These are phyloP conservation scores for Penicillium macrosclerotiorum DNA, from an alignment of 495 filamentous ascomycete genomes.

Conservation along the genomic window DNA sequence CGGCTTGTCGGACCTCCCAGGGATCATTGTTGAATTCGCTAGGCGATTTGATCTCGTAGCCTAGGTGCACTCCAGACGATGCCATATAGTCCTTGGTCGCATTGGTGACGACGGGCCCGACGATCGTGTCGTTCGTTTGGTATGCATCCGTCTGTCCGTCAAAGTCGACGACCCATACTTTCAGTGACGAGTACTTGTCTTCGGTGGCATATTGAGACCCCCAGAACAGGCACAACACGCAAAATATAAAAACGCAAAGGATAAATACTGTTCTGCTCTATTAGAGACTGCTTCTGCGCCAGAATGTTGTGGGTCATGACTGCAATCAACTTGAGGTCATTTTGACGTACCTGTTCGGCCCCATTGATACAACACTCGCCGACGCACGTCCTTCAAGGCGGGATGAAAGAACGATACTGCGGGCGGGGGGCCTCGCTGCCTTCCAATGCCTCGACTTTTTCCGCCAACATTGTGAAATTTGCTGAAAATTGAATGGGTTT, in stretches of 20 bases:
- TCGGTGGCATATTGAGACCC: constrained; percentile 52
- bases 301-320: too few relatives aligned
- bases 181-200: constrained; percentile 44
- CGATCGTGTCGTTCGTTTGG: constrained; percentile 41
- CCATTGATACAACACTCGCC: constrained; percentile 40
- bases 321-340: too few relatives aligned
- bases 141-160: constrained; percentile 58
- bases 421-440: constrained; percentile 26
- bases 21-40: constrained; percentile 58
- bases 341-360: constrained; percentile 24
- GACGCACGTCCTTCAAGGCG: constrained; percentile 44
- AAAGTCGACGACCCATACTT: constrained; percentile 65
- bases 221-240: constrained; percentile 61
- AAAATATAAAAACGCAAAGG: constrained; percentile 52
- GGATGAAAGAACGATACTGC: constrained; percentile 53
- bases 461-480: background rate
- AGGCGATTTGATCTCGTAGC: constrained; percentile 49
- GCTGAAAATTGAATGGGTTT: background rate
- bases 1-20: constrained; percentile 54
- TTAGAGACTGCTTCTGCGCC: background rate
- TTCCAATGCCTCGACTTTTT: background rate
- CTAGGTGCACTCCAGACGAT: constrained; percentile 35
- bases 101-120: constrained; percentile 56
- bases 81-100: constrained; percentile 35
- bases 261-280: constrained; percentile 41